Evolutionary conservation across 805 yeast genomes (phyloP), one percentile per base, ranked within the genome.

Genomic region (Allodekkera sacchari): DNA sequence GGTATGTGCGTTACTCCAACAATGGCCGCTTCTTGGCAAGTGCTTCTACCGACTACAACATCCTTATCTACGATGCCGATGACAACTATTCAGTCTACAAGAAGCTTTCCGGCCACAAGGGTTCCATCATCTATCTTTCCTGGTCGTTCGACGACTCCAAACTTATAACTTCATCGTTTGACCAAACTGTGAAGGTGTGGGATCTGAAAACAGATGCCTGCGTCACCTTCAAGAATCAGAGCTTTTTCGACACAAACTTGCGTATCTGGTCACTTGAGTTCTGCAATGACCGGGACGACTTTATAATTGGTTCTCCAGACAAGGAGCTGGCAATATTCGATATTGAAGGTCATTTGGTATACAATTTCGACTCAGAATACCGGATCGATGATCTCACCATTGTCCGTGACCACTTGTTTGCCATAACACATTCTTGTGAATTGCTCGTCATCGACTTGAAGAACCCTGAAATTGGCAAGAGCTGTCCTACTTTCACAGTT

Each of bases 1-100:
- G 96, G 96, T 80, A 66, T 48, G 65, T 81, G 10, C 71, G 71
- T 35, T 87, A 83, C 48, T 79, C 92, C 5, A 82, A 85, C 28
- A 68, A 71, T 55, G 96, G 96, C 3, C 67, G 65, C 39, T 75
- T 63, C 41, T 58, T 88, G 24, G 94, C 84, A n/a, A 71, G 88
- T 1, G 81, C 88, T 0, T 75, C 92, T 6, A 67, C 74, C 11
- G 94, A 84, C 49, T 66, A 74, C 6, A 61, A 66, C 16, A 64
- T 83, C 22, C 57, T 74, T 20, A 63, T 87, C 9, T 85, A 83
- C 59, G 80, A 78, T 50, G 80, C 77, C 2, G 48, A 57, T 4
- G 61, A 75, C 27, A 57, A 59, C 22, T 73, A 64, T 44, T 45
- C 47, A 25, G 42, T 59, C 14, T 45, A 52, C 45, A 63, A 48